These are phyloP conservation scores for Ascoidea asiatica DNA, from an alignment of 805 yeast species.

Conservation along the genomic window DNA sequence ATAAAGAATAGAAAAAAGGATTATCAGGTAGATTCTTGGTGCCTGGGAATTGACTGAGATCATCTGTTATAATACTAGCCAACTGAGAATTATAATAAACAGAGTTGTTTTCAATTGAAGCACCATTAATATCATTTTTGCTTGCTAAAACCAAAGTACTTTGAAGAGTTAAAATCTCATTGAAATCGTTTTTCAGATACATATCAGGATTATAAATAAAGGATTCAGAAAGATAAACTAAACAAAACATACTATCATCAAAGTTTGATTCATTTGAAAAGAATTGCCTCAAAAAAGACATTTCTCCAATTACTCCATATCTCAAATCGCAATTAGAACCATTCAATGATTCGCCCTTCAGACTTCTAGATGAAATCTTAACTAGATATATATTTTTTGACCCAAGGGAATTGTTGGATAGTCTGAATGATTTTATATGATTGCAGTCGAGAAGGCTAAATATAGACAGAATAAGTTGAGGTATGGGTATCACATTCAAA, in stretches of 20 bases:
- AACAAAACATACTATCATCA: not conserved
- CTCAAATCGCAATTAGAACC: not conserved
- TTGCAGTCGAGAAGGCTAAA: no score
- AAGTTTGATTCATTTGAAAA: not conserved
- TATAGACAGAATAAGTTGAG: no score
- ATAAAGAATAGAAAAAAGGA: not conserved
- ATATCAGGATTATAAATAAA: not conserved
- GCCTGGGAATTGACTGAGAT: no score
- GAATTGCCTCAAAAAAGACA: not conserved
- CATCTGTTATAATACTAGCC: no score
- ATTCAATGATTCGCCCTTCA: no score
- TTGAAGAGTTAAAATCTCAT: not conserved
- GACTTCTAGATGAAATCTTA: no score
- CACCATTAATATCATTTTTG: not conserved
- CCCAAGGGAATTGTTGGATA: no score
- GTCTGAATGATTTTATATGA: not conserved
- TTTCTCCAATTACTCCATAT: not conserved
- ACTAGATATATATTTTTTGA: no score
- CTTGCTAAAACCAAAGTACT: no score
- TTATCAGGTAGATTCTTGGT: not conserved
- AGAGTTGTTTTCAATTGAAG: not conserved
- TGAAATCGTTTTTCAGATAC: not conserved
- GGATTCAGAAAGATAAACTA: not conserved
- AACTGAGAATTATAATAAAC: not conserved
- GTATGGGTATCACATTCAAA: no score